Conservation (phyloP, 1,139 yeast genomes). For the Debaryomyces sp. region DNA sequence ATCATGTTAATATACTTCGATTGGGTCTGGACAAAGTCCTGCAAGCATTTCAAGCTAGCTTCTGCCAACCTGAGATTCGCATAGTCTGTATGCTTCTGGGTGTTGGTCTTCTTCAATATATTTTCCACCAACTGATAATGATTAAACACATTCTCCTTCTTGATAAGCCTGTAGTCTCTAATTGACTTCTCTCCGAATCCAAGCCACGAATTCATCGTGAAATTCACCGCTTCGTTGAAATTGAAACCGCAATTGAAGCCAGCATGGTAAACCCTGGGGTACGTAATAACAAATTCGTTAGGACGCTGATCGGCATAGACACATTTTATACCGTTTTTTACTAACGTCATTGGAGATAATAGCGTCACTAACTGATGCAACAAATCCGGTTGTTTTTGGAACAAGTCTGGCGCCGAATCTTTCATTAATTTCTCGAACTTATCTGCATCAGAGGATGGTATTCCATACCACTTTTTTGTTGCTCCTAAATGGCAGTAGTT, state of each 20-base stretch:
- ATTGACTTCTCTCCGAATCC: conserved; percentile 63
- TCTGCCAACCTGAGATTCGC: conserved; percentile 19
- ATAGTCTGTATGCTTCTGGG: background rate
- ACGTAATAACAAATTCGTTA: conserved; percentile 75
- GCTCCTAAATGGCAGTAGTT: conserved; percentile 78
- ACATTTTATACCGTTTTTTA: conserved; percentile 57
- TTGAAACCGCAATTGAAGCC: conserved; percentile 87
- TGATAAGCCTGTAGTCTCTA: conserved; percentile 54
- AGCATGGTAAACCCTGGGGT: conserved; percentile 78
- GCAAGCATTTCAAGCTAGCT: conserved; percentile 30
- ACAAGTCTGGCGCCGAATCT: conserved; percentile 75
- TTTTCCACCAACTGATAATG: conserved; percentile 44
- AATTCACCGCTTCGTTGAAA: conserved; percentile 83
- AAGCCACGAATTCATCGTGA: conserved; percentile 74
- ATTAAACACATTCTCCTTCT: conserved; percentile 61
- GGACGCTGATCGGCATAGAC: conserved; percentile 80
- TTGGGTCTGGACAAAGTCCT: conserved; percentile 23
- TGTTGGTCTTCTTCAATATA: conserved; percentile 27
- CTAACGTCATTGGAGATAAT: conserved; percentile 64
- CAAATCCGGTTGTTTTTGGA: conserved; percentile 84
- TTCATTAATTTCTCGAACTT: conserved; percentile 58
- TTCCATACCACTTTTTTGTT: conserved; percentile 79
- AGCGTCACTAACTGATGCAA: conserved; percentile 85
- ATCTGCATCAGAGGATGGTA: conserved; percentile 59
- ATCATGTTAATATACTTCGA: conserved; percentile 13